phyloP scores from a whole-genome alignment of 192 early-diverging fungal species.

The Allomyces macrogynus region DNA sequence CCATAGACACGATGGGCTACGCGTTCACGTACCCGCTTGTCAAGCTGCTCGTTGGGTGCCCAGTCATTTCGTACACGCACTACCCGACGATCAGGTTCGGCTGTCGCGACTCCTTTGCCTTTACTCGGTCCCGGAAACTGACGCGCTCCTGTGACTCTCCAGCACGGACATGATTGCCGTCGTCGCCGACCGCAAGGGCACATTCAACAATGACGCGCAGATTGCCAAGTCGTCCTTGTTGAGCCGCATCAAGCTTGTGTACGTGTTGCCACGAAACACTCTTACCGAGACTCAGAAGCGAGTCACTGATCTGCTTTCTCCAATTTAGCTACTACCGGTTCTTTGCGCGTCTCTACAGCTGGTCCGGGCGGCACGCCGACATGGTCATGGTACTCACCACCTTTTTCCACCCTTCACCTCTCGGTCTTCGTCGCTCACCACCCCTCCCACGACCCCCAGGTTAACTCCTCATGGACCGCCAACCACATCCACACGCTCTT shows the following conservation, averaged over 20 bases:
- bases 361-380: conserved; percentile 56
- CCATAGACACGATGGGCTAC: conserved; percentile 78
- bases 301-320: neutral
- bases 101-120: conserved; percentile 1
- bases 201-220: conserved; percentile 39
- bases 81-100: conserved; percentile 79
- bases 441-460: conserved; percentile 4
- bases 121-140: neutral
- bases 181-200: conserved; percentile 36
- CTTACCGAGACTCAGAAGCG: neutral
- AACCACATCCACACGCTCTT: conserved; percentile 76
- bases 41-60: conserved; percentile 30
- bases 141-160: neutral
- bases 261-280: conserved; percentile 2
- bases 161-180: conserved; percentile 72
- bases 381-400: conserved; percentile 43
- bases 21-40: conserved; percentile 81
- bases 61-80: conserved; percentile 70
- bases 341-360: conserved; percentile 60
- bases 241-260: conserved; percentile 37
- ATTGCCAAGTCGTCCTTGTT: conserved; percentile 36
- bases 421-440: too few species aligned
- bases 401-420: neutral
- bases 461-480: conserved; percentile 94
- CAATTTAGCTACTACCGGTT: conserved; percentile 48